Evolutionary conservation across 2,329 filamentous ascomycete species (phyloP).

Genomic region (Cyanodermella asteris): DNA sequence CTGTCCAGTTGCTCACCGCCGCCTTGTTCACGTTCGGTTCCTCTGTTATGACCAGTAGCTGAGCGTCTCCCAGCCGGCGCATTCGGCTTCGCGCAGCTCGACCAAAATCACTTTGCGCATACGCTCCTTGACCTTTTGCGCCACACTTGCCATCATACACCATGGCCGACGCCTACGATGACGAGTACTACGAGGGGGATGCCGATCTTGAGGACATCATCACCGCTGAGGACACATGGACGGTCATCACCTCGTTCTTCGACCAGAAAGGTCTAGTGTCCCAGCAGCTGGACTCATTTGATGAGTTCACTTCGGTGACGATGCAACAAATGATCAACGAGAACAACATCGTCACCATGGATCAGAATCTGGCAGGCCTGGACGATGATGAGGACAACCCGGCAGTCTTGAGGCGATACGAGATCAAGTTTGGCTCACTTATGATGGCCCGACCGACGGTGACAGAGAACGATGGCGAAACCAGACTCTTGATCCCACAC

Average conservation of each 20-base stretch:
- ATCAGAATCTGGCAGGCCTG: constrained; percentile 71
- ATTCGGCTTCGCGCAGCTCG: no score
- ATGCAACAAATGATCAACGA: constrained; percentile 90
- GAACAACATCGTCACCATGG: constrained; percentile 75
- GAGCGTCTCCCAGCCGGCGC: not conserved
- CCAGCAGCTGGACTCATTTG: constrained; percentile 94
- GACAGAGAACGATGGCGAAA: constrained; percentile 78
- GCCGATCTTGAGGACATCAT: constrained; percentile 46
- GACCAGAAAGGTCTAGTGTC: constrained; percentile 88
- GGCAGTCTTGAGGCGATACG: constrained; percentile 74
- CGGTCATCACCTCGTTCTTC: constrained; percentile 92
- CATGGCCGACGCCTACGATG: constrained; percentile 46
- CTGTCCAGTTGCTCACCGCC: no score
- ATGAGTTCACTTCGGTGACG: constrained; percentile 85
- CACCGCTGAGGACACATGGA: constrained; percentile 96
- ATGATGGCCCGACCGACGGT: constrained; percentile 77
- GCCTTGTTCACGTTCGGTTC: no score
- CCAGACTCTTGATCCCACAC: constrained; percentile 70
- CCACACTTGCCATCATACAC: constrained; percentile 10
- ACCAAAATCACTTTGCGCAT: constrained; percentile 1
- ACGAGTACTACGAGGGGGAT: constrained; percentile 43
- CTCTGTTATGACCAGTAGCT: no score
- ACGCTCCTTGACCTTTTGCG: not conserved
- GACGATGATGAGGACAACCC: constrained; percentile 49
- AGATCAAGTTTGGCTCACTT: constrained; percentile 82